A percentile compares a stretch with the other conserved stretches of the same genome.
phyloP scores from a whole-genome alignment of 495 filamentous ascomycete genomes.

The Xylaria grammica region DNA sequence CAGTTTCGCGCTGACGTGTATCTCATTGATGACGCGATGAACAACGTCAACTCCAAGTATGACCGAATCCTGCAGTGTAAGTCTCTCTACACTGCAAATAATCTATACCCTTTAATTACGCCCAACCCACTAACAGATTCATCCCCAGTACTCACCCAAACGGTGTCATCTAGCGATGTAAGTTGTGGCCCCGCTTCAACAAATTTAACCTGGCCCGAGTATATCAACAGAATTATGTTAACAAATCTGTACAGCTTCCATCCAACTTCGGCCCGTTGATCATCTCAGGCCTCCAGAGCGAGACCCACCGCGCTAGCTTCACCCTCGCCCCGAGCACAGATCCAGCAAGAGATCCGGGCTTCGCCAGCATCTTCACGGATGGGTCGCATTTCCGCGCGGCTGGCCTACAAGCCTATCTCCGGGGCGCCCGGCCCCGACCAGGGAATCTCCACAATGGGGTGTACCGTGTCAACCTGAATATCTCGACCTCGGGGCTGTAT shows the following conservation, averaged over 20 bases:
- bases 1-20: conserved; percentile 5
- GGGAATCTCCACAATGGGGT: conserved; percentile 1
- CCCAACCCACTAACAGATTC: conserved; percentile 5
- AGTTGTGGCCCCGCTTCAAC: background rate
- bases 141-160: background rate
- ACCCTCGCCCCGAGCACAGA: background rate
- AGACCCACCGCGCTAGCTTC: background rate
- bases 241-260: conserved; percentile 2
- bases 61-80: conserved; percentile 8
- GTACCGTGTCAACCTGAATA: background rate
- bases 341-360: background rate
- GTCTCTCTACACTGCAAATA: background rate
- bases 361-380: background rate
- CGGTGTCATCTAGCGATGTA: background rate
- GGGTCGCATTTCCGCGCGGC: background rate
- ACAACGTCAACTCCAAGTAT: conserved; percentile 4
- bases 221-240: conserved; percentile 1
- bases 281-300: conserved; percentile 1
- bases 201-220: background rate
- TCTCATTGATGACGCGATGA: background rate
- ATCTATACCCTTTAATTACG: conserved; percentile 6
- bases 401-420: background rate
- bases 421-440: background rate
- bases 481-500: conserved; percentile 1
- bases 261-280: conserved; percentile 3